A percentile compares a stretch with the other conserved stretches of the same genome.
Evolutionary conservation across 2,329 filamentous ascomycete genomes (phyloP).

Genomic region (Colletotrichum caudatum): DNA sequence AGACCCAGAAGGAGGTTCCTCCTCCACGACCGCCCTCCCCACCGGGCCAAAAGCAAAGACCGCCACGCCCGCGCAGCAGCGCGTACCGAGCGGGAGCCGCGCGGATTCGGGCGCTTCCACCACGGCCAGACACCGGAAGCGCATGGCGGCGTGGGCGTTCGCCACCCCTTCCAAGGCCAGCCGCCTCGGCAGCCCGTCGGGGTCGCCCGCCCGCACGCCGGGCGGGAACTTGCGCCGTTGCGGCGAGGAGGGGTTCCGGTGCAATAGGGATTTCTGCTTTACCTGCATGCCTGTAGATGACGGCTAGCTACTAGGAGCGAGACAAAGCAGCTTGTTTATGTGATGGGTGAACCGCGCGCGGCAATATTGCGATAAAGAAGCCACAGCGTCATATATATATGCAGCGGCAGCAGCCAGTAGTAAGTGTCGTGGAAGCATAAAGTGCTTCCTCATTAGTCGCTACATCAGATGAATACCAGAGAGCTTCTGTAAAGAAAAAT

Average conservation of each 20-base stretch:
- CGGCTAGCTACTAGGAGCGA: background rate
- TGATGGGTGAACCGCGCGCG: background rate
- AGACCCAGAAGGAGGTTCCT: background rate
- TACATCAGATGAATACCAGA: constrained; percentile 39
- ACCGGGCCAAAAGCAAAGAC: constrained; percentile 23
- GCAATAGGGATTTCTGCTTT: constrained; percentile 71
- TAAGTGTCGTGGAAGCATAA: constrained; percentile 15
- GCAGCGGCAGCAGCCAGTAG: background rate
- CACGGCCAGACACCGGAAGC: constrained; percentile 14
- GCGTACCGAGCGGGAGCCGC: background rate
- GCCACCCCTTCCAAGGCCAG: constrained; percentile 24
- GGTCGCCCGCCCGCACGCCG: constrained; percentile 57
- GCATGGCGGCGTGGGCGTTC: constrained; percentile 35
- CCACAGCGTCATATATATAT: background rate
- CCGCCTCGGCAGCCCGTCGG: constrained; percentile 42
- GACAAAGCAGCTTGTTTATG: background rate
- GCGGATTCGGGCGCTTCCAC: background rate
- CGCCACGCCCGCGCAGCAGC: constrained; percentile 31
- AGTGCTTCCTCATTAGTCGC: constrained; percentile 39
- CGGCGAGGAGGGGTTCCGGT: constrained; percentile 67
- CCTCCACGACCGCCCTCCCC: constrained; percentile 23
- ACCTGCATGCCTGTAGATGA: constrained; percentile 63
- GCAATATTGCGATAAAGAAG: background rate
- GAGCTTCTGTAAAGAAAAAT: constrained; percentile 36
- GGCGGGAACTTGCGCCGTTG: constrained; percentile 64